Conservation (phyloP, 179 eudicot species). For the Heliamphora ciliata region DNA sequence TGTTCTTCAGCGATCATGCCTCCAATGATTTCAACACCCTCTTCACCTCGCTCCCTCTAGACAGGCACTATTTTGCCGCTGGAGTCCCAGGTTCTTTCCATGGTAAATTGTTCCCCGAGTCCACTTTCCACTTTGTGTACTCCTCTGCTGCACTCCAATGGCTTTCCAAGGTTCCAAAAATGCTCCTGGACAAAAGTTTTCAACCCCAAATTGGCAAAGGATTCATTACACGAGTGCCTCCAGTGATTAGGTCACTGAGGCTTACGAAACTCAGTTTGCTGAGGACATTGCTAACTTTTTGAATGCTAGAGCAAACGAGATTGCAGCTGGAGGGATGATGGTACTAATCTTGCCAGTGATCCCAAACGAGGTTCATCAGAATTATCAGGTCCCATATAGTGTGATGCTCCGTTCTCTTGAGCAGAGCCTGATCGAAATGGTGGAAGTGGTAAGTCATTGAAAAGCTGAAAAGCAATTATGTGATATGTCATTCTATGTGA, state of each 20-base stretch:
- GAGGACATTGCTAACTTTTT: slow-evolving; percentile 43
- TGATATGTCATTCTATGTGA: no score
- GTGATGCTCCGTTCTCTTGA: slow-evolving; percentile 16
- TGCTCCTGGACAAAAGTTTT: slow-evolving; percentile 34
- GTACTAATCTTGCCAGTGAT: slow-evolving; percentile 17
- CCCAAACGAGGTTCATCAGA: background rate
- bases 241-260: slow-evolving; percentile 32
- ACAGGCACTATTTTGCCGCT: slow-evolving; percentile 23
- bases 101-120: slow-evolving; percentile 24
- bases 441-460: slow-evolving; percentile 21
- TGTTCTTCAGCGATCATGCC: slow-evolving; percentile 43
- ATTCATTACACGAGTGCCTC: slow-evolving; percentile 38
- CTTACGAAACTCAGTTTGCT: slow-evolving; percentile 43
- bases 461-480: no score
- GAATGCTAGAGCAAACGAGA: slow-evolving; percentile 43
- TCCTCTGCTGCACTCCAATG: slow-evolving; percentile 28
- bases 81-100: slow-evolving; percentile 36
- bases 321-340: slow-evolving; percentile 57
- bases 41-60: slow-evolving; percentile 30
- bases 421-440: slow-evolving; percentile 28
- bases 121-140: slow-evolving; percentile 24
- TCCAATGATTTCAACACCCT: slow-evolving; percentile 54
- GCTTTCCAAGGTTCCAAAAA: slow-evolving; percentile 37
- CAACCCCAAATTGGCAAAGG: slow-evolving; percentile 49
- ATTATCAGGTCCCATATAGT: background rate